A percentile compares a stretch with the other conserved stretches of the same genome.
Evolutionary conservation across 768 basidiomycete species (phyloP).

Genomic region (Sporobolomyces pararoseus): DNA sequence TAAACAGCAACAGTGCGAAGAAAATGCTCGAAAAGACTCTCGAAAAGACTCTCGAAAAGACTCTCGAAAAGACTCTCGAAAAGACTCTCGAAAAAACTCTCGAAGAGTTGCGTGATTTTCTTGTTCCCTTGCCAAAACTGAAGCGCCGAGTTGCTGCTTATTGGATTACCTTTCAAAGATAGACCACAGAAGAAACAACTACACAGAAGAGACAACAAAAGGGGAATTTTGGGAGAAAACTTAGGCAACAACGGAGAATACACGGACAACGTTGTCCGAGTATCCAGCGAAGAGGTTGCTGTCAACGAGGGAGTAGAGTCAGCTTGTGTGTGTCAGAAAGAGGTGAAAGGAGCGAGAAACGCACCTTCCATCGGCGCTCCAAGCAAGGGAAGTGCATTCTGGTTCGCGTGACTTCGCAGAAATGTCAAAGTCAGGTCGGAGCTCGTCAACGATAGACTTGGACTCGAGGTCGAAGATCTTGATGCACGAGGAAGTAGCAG

Average conservation of each 20-base stretch:
- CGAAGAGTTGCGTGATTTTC: too few species aligned
- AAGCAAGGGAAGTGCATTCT: constrained; percentile 68
- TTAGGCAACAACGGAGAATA: constrained; percentile 49
- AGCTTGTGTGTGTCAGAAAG: not conserved
- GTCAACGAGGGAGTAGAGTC: not conserved
- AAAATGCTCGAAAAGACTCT: too few species aligned
- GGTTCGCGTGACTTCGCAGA: constrained; percentile 62
- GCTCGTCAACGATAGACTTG: constrained; percentile 90
- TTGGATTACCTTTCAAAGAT: too few species aligned
- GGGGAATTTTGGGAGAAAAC: too few species aligned
- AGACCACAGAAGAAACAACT: too few species aligned
- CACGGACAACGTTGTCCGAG: constrained; percentile 43
- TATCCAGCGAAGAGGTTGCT: constrained; percentile 80
- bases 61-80: too few species aligned
- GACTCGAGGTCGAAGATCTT: constrained; percentile 98
- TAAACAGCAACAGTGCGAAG: too few species aligned
- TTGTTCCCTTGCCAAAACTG: too few species aligned
- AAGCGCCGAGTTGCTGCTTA: too few species aligned
- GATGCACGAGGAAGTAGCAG: constrained; percentile 92
- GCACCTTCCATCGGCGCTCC: constrained; percentile 87
- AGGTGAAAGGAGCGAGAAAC: not conserved
- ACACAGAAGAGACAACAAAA: too few species aligned
- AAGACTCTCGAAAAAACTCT: too few species aligned
- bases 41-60: too few species aligned
- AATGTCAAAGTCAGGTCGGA: constrained; percentile 88